A percentile compares a stretch with the other conserved stretches of the same genome.
Conservation (phyloP, 164 flowering plant genomes). For the Aristolochia contorta region DNA sequence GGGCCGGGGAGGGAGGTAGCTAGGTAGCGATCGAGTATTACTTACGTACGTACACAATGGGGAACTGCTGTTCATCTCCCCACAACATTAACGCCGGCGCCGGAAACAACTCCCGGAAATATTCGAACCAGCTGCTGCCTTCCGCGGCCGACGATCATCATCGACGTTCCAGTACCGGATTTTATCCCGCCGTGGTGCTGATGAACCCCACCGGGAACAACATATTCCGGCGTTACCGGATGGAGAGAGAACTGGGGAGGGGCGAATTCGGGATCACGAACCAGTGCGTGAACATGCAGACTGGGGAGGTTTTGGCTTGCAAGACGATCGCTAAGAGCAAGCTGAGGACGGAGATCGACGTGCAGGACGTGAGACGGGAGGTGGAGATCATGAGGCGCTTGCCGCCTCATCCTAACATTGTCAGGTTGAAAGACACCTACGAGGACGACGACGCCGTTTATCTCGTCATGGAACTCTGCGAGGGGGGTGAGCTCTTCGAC, state of each 20-base stretch:
- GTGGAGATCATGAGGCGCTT: slow-evolving; percentile 69
- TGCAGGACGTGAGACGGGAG: slow-evolving; percentile 75
- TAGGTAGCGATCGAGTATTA: no score
- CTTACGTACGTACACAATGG: no score
- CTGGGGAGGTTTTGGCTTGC: slow-evolving; percentile 49
- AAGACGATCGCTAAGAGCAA: slow-evolving; percentile 59
- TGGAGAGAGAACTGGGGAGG: slow-evolving; percentile 65
- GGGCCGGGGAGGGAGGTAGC: neutral
- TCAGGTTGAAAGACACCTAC: slow-evolving; percentile 45
- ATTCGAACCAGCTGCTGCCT: neutral
- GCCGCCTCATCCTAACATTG: slow-evolving; percentile 62
- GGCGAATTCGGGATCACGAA: slow-evolving; percentile 76
- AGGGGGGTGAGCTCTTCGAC: slow-evolving; percentile 83
- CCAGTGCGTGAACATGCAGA: slow-evolving; percentile 29
- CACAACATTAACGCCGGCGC: no score
- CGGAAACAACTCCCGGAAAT: neutral
- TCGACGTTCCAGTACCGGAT: neutral
- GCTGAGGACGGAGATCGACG: slow-evolving; percentile 55
- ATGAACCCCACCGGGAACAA: slow-evolving; percentile 20
- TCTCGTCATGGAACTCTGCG: slow-evolving; percentile 75
- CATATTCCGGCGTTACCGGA: slow-evolving; percentile 19
- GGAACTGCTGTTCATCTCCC: slow-evolving; percentile 1
- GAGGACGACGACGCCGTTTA: slow-evolving; percentile 58
- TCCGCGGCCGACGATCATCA: neutral
- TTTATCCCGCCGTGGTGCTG: slow-evolving; percentile 11